phyloP scores from a whole-genome alignment of 331 rosid genomes.

The Acacia concinna region DNA sequence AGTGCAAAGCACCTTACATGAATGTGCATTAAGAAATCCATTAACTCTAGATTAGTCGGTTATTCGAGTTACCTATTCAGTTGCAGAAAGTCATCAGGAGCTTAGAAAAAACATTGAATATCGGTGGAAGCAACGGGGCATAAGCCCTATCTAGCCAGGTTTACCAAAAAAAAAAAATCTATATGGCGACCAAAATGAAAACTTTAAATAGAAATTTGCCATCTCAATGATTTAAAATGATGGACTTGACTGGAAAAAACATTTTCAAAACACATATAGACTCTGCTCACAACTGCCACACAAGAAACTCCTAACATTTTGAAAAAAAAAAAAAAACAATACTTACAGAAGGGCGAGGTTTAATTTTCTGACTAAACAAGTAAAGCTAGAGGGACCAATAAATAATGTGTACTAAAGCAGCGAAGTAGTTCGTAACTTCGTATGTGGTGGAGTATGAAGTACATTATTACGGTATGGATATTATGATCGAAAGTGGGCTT shows the following conservation, averaged over 20 bases:
- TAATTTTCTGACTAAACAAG: background rate
- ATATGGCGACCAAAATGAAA: background rate
- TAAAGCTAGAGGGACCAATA: background rate
- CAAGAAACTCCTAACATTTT: background rate
- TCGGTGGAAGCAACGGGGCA: too few species aligned
- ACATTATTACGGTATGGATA: background rate
- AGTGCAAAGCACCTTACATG: too few species aligned
- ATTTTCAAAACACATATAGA: background rate
- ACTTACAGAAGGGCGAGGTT: background rate
- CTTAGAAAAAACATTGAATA: too few species aligned
- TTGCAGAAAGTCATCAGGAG: too few species aligned
- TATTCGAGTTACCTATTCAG: too few species aligned
- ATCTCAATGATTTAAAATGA: background rate
- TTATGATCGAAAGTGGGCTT: background rate
- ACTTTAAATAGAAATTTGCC: background rate
- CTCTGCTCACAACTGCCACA: background rate
- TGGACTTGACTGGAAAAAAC: background rate
- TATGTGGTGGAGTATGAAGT: background rate
- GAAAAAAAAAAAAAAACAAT: background rate
- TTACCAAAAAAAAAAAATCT: too few species aligned
- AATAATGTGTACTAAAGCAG: background rate
- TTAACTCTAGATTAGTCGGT: too few species aligned
- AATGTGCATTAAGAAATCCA: too few species aligned
- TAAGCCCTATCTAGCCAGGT: too few species aligned
- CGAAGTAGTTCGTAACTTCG: background rate